These are phyloP conservation scores for Paramecium caudatum DNA, from an alignment of 73 alveolate species.

Conservation along the genomic window DNA sequence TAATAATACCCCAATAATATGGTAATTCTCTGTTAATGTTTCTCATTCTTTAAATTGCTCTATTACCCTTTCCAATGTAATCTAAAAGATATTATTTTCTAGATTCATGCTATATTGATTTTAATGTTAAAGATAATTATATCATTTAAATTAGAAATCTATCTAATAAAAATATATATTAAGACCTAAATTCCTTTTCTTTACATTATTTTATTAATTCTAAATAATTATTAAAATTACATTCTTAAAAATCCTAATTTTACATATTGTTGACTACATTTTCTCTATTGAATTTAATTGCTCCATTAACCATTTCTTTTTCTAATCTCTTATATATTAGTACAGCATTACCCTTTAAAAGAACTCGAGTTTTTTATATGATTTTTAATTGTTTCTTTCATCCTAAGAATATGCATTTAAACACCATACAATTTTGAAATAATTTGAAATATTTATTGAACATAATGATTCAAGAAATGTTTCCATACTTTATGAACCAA, in stretches of 20 bases:
- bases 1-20: slow-evolving; percentile 33
- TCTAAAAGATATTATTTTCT: neutral
- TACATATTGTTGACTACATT: neutral
- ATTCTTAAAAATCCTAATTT: neutral
- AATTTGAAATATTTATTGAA: neutral
- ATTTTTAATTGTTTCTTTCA: slow-evolving; percentile 18
- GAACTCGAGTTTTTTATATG: neutral
- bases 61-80: slow-evolving; percentile 39
- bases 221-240: neutral
- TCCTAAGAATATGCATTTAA: slow-evolving; percentile 39
- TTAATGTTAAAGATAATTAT: slow-evolving; percentile 37
- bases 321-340: neutral
- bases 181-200: slow-evolving; percentile 31
- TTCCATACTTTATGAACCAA: slow-evolving; percentile 63
- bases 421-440: slow-evolving; percentile 60
- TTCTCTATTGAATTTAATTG: neutral
- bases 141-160: slow-evolving; percentile 23
- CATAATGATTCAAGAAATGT: slow-evolving; percentile 35
- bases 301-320: slow-evolving; percentile 57
- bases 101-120: neutral
- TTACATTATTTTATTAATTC: slow-evolving; percentile 35
- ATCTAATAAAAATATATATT: neutral
- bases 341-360: slow-evolving; percentile 28
- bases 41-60: neutral
- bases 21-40: neutral